Evolutionary conservation across 176 grass and related monocot species (phyloP).

Genomic region (Juncus effusus): DNA sequence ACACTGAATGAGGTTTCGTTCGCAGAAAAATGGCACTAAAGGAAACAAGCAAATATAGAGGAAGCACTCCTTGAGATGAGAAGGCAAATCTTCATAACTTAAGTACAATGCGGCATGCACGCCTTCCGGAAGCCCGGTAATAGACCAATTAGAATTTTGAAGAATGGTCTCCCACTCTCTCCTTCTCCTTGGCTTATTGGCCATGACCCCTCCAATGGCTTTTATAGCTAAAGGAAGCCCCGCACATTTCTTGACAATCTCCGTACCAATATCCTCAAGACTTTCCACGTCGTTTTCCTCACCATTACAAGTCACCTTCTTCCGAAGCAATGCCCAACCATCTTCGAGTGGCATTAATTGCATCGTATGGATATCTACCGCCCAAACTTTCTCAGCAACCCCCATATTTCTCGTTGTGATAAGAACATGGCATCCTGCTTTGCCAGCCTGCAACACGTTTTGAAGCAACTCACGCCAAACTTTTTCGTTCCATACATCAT

Average conservation of each 20-base stretch:
- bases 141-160: constrained; percentile 21
- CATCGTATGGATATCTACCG: constrained; percentile 5
- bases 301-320: no score
- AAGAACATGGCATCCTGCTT: not conserved
- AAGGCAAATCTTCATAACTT: constrained; percentile 33
- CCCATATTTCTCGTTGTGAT: constrained; percentile 25
- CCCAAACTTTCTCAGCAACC: constrained; percentile 10
- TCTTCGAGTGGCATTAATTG: not conserved
- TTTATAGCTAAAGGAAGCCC: constrained; percentile 40
- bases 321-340: no score
- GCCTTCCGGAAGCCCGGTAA: constrained; percentile 14
- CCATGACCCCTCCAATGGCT: constrained; percentile 21
- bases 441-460: not conserved
- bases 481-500: constrained; percentile 15
- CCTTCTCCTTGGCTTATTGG: not conserved
- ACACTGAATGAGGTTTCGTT: not conserved
- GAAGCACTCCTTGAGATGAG: no score
- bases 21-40: not conserved
- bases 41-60: no score
- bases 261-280: constrained; percentile 12
- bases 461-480: constrained; percentile 33
- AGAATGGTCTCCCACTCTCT: constrained; percentile 26
- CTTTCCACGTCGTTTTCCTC: not conserved
- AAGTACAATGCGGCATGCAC: constrained; percentile 26
- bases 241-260: constrained; percentile 38